Percentiles rank a stretch among this genome's conserved stretches.
Conservation (phyloP, 2,329 filamentous ascomycete genomes). For the Nigrospora oryzae region DNA sequence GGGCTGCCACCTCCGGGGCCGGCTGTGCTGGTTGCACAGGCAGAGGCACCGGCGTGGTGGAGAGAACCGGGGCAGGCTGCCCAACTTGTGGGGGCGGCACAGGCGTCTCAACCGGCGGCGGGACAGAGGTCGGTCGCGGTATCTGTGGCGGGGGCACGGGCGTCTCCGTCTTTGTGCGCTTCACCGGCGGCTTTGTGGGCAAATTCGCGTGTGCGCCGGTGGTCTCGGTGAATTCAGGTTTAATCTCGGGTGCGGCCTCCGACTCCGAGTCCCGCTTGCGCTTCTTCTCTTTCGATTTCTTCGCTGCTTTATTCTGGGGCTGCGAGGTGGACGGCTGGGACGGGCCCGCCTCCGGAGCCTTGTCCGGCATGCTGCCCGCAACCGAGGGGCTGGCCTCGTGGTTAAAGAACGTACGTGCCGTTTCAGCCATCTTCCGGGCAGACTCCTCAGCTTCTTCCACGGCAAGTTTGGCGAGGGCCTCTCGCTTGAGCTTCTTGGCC, state of each 20-base stretch:
- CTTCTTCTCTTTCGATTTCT: conserved; percentile 26
- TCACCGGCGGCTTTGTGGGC: conserved; percentile 28
- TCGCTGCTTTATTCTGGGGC: conserved; percentile 16
- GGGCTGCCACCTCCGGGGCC: background rate
- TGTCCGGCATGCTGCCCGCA: conserved; percentile 18
- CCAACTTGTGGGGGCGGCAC: conserved; percentile 21
- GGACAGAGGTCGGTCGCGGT: conserved; percentile 21
- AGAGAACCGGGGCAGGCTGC: conserved; percentile 16
- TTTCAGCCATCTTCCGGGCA: conserved; percentile 41
- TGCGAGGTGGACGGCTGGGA: conserved; percentile 11
- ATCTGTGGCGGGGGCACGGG: conserved; percentile 38
- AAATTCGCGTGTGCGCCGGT: conserved; percentile 16
- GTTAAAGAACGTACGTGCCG: conserved; percentile 32
- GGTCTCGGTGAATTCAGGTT: conserved; percentile 16
- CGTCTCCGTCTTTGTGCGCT: conserved; percentile 49
- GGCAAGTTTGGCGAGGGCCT: conserved; percentile 52
- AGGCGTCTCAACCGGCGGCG: conserved; percentile 20
- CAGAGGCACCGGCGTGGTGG: conserved; percentile 23
- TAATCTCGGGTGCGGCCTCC: conserved; percentile 19
- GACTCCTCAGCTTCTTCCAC: conserved; percentile 55
- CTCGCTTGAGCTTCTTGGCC: conserved; percentile 65
- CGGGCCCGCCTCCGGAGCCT: conserved; percentile 15
- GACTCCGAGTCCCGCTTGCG: conserved; percentile 34
- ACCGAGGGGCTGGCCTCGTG: conserved; percentile 23
- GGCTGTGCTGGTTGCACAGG: conserved; percentile 5